Evolutionary conservation across 306 rosid species (phyloP), one percentile per base, ranked within the genome.

Genomic region (Coriaria nepalensis): DNA sequence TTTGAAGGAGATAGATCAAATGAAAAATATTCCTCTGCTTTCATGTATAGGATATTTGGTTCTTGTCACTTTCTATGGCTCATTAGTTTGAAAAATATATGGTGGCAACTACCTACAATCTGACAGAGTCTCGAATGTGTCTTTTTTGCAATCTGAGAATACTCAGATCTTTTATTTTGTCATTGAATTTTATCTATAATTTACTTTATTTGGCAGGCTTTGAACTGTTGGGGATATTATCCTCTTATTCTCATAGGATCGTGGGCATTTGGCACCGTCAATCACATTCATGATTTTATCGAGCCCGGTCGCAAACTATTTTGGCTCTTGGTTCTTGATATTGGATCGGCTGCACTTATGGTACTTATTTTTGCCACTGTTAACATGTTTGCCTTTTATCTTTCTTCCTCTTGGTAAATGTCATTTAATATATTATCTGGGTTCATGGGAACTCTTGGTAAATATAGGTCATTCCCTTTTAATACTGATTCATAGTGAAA

Each of bases 221-320:
- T 92, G 46, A 85, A 78, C 65, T 81, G 95, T 51, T 85, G 95
- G 98, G 94, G 96, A 37, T 85, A 92, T 74, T 85, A 92, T 64
- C 98, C 98, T 0, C 83, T 92, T 47, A 92, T 85, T 65, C 93
- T 92, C 40, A 85, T 92, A 64, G 98, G 87, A 73, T 82, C 98
- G 13, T 82, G 82, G 81, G 77, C 95, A 61, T 90, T 82, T 71
- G 95, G 95, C 59, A 90, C 98, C 12, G 69, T 85, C 77, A 82
- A 85, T 69, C 87, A 81, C 49, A 71, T 90, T 72, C 98, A 81
- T 72, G 94, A 85, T 74, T 92, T 92, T 45, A 71, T 85, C 50
- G 96, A 79, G 57, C 98, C 98, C 29, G 79, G 64, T 53, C 84
- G 79, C 46, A 82, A 82, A 62, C 75, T 92, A 49, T 92, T 92